Conservation (phyloP, 495 filamentous ascomycete species). For the Parachaetomium inaequale region DNA sequence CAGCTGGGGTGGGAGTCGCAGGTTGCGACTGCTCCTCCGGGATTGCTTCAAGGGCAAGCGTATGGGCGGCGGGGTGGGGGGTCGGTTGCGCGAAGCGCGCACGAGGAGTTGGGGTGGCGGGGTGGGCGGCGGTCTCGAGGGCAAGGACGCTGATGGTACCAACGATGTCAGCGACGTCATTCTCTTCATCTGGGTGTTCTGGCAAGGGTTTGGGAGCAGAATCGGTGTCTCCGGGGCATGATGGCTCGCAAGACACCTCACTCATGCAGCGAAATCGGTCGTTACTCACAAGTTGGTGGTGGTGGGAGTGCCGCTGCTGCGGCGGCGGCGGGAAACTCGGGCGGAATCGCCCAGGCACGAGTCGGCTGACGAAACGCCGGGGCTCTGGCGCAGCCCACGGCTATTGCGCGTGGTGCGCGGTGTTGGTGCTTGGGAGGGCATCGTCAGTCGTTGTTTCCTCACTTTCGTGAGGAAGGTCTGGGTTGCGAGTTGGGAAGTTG, state of each 20-base stretch:
- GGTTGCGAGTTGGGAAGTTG: not conserved
- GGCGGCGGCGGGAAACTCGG: not conserved
- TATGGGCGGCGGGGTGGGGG: not conserved
- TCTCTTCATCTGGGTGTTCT: not conserved
- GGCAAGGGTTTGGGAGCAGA: not conserved
- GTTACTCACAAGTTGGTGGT: not conserved
- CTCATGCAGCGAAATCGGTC: not conserved
- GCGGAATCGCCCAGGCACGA: constrained; percentile 6
- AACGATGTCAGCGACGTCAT: not conserved
- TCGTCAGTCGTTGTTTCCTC: constrained; percentile 18
- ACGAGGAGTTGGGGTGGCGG: not conserved
- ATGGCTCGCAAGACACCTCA: not conserved
- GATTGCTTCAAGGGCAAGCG: constrained; percentile 8
- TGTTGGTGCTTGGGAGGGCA: constrained; percentile 22
- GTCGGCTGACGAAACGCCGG: not conserved
- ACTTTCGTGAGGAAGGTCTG: not conserved
- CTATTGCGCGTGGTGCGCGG: constrained; percentile 31
- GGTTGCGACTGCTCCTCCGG: constrained; percentile 3
- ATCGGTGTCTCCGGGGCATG: not conserved
- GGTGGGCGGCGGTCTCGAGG: not conserved
- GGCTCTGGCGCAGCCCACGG: constrained; percentile 22
- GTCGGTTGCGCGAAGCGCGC: not conserved
- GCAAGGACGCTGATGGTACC: not conserved
- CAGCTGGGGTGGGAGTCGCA: not conserved
- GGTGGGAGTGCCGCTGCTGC: not conserved